A percentile compares a stretch with the other conserved stretches of the same genome.
Conservation (phyloP, 768 basidiomycete genomes). For the Leccinum disarticulatum region DNA sequence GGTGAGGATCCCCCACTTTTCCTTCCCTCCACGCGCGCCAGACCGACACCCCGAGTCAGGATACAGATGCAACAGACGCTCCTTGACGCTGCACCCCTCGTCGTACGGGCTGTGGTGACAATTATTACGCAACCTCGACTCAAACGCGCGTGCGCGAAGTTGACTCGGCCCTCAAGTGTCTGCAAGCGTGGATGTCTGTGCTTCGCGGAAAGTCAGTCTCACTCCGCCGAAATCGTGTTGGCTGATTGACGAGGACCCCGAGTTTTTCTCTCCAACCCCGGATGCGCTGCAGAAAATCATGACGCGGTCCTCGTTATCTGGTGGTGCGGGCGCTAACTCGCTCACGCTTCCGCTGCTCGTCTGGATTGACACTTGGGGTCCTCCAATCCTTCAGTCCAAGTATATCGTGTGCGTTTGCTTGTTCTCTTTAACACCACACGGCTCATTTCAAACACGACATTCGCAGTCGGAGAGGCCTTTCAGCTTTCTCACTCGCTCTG, state of each 20-base stretch:
- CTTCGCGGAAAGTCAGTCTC: slow-evolving; percentile 62
- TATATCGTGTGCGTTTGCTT: slow-evolving; percentile 33
- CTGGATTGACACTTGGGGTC: slow-evolving; percentile 66
- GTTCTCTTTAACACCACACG: not conserved
- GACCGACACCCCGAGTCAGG: too few species aligned
- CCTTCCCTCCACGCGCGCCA: not conserved
- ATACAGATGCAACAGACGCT: slow-evolving; percentile 49
- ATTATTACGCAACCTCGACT: slow-evolving; percentile 47
- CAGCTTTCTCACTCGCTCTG: slow-evolving; percentile 70
- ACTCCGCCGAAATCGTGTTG: not conserved
- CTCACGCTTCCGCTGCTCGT: slow-evolving; percentile 85
- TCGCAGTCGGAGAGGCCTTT: slow-evolving; percentile 35
- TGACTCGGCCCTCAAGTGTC: slow-evolving; percentile 70
- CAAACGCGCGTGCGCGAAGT: slow-evolving; percentile 44
- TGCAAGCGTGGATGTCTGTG: slow-evolving; percentile 80
- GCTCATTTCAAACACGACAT: not conserved
- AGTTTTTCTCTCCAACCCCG: slow-evolving; percentile 61
- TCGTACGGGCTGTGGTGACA: slow-evolving; percentile 62
- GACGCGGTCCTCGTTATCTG: slow-evolving; percentile 67
- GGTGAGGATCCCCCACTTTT: slow-evolving; percentile 45
- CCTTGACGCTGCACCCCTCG: slow-evolving; percentile 65
- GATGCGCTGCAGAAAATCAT: slow-evolving; percentile 79
- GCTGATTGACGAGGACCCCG: slow-evolving; percentile 35
- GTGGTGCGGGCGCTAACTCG: slow-evolving; percentile 64
- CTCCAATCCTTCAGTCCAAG: slow-evolving; percentile 41